These are phyloP conservation scores for Biscogniauxia mediterranea DNA, from an alignment of 2,329 filamentous ascomycete genomes.

Conservation along the genomic window DNA sequence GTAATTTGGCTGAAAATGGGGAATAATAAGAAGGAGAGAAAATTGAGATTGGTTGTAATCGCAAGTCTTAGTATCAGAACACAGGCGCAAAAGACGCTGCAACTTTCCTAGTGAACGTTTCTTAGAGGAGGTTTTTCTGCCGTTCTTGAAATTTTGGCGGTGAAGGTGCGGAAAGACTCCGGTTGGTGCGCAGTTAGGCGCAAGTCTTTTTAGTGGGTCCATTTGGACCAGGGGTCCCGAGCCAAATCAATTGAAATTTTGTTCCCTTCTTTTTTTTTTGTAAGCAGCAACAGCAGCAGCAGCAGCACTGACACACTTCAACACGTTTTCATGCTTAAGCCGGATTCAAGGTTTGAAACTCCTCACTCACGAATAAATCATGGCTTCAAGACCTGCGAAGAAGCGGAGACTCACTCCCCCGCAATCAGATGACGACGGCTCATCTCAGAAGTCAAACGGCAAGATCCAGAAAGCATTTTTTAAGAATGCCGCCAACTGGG, in stretches of 20 bases:
- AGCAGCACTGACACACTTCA: slow-evolving; percentile 6
- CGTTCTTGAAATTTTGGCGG: slow-evolving; percentile 29
- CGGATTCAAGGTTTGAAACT: slow-evolving; percentile 4
- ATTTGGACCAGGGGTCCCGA: slow-evolving; percentile 13
- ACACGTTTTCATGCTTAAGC: slow-evolving; percentile 11
- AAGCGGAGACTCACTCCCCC: slow-evolving; percentile 58
- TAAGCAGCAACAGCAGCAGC: neutral
- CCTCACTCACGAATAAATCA: slow-evolving; percentile 24
- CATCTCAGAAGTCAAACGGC: slow-evolving; percentile 29
- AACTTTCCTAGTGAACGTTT: neutral
- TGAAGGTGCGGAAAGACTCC: slow-evolving; percentile 22
- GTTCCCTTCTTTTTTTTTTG: neutral
- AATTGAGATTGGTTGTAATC: neutral
- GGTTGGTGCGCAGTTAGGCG: slow-evolving; percentile 13
- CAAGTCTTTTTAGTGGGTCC: slow-evolving; percentile 12
- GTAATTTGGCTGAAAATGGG: no score
- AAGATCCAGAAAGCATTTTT: slow-evolving; percentile 64
- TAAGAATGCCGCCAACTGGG: slow-evolving; percentile 76
- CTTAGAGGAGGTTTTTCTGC: slow-evolving; percentile 16
- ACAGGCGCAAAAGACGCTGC: neutral
- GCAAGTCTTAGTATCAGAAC: neutral
- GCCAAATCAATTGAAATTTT: slow-evolving; percentile 15
- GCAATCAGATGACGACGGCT: slow-evolving; percentile 44
- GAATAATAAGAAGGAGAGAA: no score
- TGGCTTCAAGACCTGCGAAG: slow-evolving; percentile 53